Evolutionary conservation across 1,139 yeast species (phyloP), one percentile per base, ranked within the genome.

Genomic region (Trichomonascaceae sp.): DNA sequence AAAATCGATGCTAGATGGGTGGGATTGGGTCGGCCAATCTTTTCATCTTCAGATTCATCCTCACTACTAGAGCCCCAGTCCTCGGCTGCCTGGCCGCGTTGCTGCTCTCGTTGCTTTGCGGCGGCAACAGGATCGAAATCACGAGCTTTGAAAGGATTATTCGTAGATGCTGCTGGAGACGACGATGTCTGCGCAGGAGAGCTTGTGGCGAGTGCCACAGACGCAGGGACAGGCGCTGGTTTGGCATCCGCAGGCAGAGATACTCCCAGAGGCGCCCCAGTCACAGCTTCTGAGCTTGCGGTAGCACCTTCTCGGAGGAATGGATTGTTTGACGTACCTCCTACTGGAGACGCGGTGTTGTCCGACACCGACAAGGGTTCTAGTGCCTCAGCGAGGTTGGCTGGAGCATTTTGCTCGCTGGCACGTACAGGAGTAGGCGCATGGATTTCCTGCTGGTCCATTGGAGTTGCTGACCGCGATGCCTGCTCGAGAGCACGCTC

Each of bases 1-100:
- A 75, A 59, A 47, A 74, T 57, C 42, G 74, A 71, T 1, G 82
- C 81, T 39, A 75, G 62, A 37, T 71, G 68, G 2, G 77, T 73
- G 11, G 81, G 77, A 28, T 76, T 57, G 9, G 54, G 51, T 26
- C 52, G 53, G 3, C 56, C 51, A 31, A 69, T 61, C 36, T 65
- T 65, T 2, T 47, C 48, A 17, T 69, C 76, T 30, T 52, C 59
- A 4, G 52, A 48, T 59, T 66, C 69, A 1, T 64, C 71, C 16
- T 69, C 75, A 8, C 60, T 51, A 3, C 57, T 48, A 26, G 45
- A 75, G 42, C 79, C 74, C 79, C 80, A 74, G 26, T 57, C 60
- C 26, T 46, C 54, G 17, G 38, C 36, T 3, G 56, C 56, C 34
- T 66, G 55, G 3, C 77, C 76, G 37, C 75, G 59, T 52, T 71